Conservation (phyloP, 495 filamentous ascomycete species). For the Penicillium coffeae region DNA sequence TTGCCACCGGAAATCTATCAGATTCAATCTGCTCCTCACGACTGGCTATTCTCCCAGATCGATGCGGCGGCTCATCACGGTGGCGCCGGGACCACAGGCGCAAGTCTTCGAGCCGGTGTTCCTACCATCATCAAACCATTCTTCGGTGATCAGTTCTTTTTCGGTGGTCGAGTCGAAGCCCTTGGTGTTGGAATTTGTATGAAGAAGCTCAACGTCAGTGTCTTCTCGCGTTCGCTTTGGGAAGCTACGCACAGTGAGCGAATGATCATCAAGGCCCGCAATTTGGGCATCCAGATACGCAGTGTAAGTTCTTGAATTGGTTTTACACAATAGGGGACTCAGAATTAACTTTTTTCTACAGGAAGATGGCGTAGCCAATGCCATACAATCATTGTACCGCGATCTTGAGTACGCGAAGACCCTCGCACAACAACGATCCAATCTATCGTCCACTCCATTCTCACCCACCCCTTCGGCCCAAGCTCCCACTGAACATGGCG, state of each 20-base stretch:
- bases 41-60: constrained; percentile 93
- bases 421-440: constrained; percentile 63
- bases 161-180: constrained; percentile 82
- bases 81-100: constrained; percentile 92
- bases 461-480: constrained; percentile 36
- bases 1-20: constrained; percentile 79
- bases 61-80: constrained; percentile 95
- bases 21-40: constrained; percentile 89
- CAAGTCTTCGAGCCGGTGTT: constrained; percentile 84
- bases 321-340: background rate
- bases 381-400: constrained; percentile 90
- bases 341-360: constrained; percentile 24
- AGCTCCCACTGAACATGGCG: constrained; percentile 33
- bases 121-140: constrained; percentile 96
- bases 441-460: constrained; percentile 39
- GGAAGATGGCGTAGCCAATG: constrained; percentile 85
- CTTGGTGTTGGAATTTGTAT: constrained; percentile 87
- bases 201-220: constrained; percentile 78
- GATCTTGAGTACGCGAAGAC: constrained; percentile 95
- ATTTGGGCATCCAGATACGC: constrained; percentile 81
- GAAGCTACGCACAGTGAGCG: constrained; percentile 81
- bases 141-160: constrained; percentile 98
- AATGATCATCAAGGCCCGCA: constrained; percentile 81
- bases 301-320: constrained; percentile 52
- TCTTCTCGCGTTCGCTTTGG: constrained; percentile 86